phyloP scores from a whole-genome alignment of 2,329 filamentous ascomycete species.

The Samsoniella hepiali region DNA sequence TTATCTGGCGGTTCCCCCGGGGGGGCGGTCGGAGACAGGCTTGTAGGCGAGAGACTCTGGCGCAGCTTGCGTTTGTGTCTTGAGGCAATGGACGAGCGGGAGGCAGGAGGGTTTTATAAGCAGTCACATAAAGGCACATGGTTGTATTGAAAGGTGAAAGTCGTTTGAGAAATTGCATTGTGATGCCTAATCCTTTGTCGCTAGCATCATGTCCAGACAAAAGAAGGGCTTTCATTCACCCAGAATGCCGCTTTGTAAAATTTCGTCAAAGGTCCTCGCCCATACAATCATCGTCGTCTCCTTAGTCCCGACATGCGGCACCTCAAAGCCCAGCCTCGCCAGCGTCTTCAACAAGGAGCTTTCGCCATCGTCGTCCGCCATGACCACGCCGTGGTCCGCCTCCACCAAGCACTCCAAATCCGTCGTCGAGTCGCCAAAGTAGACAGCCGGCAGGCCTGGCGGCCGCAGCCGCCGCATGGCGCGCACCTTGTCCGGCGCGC shows the following conservation, averaged over 20 bases:
- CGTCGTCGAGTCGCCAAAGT: slow-evolving; percentile 57
- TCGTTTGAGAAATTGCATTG: no score
- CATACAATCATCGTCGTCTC: not conserved
- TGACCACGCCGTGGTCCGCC: slow-evolving; percentile 42
- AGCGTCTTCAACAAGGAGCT: slow-evolving; percentile 37
- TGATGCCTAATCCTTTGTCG: not conserved
- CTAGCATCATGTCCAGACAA: not conserved
- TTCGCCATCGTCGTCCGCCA: slow-evolving; percentile 37
- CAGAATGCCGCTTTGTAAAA: slow-evolving; percentile 33
- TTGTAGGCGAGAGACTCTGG: no score
- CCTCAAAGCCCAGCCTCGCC: slow-evolving; percentile 35
- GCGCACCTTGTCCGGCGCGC: slow-evolving; percentile 45
- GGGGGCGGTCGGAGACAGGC: no score
- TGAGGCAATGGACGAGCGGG: no score
- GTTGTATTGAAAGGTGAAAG: no score
- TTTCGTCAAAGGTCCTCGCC: slow-evolving; percentile 29
- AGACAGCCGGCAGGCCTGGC: slow-evolving; percentile 35
- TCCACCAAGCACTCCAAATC: slow-evolving; percentile 52
- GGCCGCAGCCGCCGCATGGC: slow-evolving; percentile 33
- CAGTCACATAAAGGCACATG: no score
- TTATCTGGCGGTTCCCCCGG: no score
- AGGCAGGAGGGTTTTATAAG: no score
- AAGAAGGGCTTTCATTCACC: slow-evolving; percentile 3
- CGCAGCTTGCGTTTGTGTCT: no score
- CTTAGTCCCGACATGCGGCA: slow-evolving; percentile 33